These are phyloP conservation scores for Thraustochytrium sp. DNA, from an alignment of 352 stramenopile species.

Conservation along the genomic window DNA sequence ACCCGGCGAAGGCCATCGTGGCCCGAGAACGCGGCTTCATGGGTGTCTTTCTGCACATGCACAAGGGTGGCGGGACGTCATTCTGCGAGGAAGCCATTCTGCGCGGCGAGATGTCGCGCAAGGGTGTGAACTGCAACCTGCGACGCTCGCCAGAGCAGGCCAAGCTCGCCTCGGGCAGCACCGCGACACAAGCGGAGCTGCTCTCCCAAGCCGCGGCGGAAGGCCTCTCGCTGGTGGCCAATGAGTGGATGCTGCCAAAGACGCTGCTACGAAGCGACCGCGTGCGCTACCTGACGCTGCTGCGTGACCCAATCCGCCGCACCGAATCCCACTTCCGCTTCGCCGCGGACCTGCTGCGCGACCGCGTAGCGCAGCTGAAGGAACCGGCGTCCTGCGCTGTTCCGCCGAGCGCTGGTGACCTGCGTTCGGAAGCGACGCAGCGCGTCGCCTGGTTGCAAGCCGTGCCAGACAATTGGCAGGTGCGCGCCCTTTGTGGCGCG, in stretches of 20 bases:
- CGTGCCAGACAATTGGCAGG: slow-evolving; percentile 25
- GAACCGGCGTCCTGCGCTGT: background rate
- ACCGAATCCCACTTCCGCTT: slow-evolving; percentile 11
- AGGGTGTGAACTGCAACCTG: slow-evolving; percentile 4
- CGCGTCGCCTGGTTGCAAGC: background rate
- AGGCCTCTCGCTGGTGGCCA: background rate
- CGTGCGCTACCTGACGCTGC: background rate
- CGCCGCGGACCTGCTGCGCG: background rate
- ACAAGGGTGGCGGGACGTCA: slow-evolving; percentile 12
- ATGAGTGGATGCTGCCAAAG: slow-evolving; percentile 6
- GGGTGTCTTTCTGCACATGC: slow-evolving; percentile 10
- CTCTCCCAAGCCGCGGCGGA: background rate
- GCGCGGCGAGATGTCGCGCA: background rate
- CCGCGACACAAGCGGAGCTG: background rate
- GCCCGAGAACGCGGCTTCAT: slow-evolving; percentile 8
- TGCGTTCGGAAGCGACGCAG: background rate
- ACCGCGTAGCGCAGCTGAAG: background rate
- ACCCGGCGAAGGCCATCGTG: too few relatives aligned
- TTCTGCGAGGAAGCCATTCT: background rate
- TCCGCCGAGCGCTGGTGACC: background rate
- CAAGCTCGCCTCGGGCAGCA: background rate
- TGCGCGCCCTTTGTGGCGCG: background rate
- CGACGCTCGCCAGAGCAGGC: background rate
- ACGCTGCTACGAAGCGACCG: background rate
- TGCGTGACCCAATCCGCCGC: background rate